Percentiles rank a stretch among this genome's conserved stretches.
Conservation (phyloP, 228 moss, liverwort and hornwort genomes). For the Sphagnum fallax region DNA sequence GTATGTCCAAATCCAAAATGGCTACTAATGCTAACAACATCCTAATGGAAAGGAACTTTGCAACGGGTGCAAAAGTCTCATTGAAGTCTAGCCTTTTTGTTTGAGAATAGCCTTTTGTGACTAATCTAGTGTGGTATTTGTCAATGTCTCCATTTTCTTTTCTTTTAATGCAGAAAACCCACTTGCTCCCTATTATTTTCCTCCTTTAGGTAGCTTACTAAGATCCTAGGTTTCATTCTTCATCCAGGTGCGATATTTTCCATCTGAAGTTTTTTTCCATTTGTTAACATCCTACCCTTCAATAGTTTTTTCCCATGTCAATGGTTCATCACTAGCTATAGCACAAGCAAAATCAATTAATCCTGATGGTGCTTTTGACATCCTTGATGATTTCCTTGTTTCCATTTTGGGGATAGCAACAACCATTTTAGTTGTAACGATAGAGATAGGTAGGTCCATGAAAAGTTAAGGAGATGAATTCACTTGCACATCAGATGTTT, state of each 20-base stretch:
- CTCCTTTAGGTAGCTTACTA: not conserved
- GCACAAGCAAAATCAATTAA: not conserved
- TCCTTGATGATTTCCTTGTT: not conserved
- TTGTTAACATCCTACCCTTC: not conserved
- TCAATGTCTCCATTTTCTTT: not conserved
- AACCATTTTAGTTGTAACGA: not conserved
- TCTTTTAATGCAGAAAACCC: not conserved
- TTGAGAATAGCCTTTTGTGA: not conserved
- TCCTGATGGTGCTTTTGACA: no score
- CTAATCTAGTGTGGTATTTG: not conserved
- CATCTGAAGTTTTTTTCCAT: not conserved
- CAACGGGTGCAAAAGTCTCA: no score
- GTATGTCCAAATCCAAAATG: not conserved
- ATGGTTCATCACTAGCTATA: not conserved
- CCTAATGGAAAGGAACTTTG: no score
- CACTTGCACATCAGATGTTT: not conserved
- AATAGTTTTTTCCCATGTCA: not conserved
- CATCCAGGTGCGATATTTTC: not conserved
- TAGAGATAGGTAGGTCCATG: not conserved
- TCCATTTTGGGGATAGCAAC: not conserved
- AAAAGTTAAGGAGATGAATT: not conserved
- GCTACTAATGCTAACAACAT: not conserved
- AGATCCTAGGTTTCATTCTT: not conserved
- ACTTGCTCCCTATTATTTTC: not conserved
- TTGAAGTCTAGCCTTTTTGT: no score